Evolutionary conservation across 768 basidiomycete species (phyloP).

Genomic region (Pulveroboletus sp.): DNA sequence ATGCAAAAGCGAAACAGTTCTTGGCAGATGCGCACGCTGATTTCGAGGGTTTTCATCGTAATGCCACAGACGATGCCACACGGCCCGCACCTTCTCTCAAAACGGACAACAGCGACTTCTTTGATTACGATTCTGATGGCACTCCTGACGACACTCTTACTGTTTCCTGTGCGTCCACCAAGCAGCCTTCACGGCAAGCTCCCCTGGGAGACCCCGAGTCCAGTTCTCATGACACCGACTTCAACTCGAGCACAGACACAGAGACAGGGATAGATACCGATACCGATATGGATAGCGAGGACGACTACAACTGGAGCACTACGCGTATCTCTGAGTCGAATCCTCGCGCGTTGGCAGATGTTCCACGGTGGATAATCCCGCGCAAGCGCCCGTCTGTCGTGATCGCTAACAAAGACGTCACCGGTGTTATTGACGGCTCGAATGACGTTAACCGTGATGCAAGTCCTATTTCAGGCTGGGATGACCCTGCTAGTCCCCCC

Average conservation of each 20-base stretch:
- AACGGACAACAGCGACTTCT: slow-evolving; percentile 12
- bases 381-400: slow-evolving; percentile 21
- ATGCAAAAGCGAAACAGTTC: slow-evolving; percentile 10
- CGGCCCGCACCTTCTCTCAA: neutral
- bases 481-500: neutral
- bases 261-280: slow-evolving; percentile 14
- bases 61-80: neutral
- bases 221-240: slow-evolving; percentile 2
- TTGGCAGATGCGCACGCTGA: slow-evolving; percentile 17
- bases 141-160: slow-evolving; percentile 9
- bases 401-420: neutral
- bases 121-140: slow-evolving; percentile 21
- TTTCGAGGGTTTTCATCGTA: neutral
- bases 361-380: slow-evolving; percentile 17
- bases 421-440: neutral
- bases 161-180: neutral
- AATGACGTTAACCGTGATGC: neutral
- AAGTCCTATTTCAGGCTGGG: neutral
- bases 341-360: slow-evolving; percentile 2
- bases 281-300: slow-evolving; percentile 14
- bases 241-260: slow-evolving; percentile 7
- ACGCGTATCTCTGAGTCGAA: slow-evolving; percentile 3
- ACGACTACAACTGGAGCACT: slow-evolving; percentile 11
- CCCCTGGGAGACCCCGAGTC: slow-evolving; percentile 4
- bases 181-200: neutral